A percentile compares a stretch with the other conserved stretches of the same genome.
phyloP scores from a whole-genome alignment of 1,139 yeast species.

The Entelexis sorbosivorans region DNA sequence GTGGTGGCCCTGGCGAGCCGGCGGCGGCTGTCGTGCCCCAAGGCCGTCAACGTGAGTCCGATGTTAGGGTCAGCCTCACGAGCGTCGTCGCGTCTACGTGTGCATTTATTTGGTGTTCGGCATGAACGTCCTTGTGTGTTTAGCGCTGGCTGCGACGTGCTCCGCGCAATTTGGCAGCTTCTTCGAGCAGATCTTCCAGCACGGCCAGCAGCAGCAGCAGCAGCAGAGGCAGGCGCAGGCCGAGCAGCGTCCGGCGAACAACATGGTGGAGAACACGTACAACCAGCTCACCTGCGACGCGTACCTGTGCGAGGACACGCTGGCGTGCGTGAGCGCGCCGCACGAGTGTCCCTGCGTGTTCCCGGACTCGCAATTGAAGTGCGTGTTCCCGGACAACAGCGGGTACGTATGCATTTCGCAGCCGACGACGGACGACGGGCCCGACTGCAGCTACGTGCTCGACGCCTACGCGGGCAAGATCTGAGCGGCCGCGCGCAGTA shows the following conservation, averaged over 20 bases:
- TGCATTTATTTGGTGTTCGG: not conserved
- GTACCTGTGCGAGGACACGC: conserved; percentile 74
- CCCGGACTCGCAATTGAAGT: conserved; percentile 73
- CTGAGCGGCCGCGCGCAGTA: too few relatives aligned
- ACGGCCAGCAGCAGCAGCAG: conserved; percentile 24
- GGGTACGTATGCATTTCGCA: conserved; percentile 67
- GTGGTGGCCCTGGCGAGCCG: too few relatives aligned
- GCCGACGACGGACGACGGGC: conserved; percentile 35
- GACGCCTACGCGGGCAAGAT: conserved; percentile 30
- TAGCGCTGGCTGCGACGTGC: conserved; percentile 8
- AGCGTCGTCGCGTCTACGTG: not conserved
- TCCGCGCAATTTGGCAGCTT: conserved; percentile 23
- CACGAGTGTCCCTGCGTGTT: conserved; percentile 82
- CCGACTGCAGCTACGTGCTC: conserved; percentile 31
- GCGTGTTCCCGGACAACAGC: conserved; percentile 58
- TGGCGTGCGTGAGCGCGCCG: conserved; percentile 58
- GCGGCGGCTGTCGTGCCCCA: too few relatives aligned
- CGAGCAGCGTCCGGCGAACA: conserved; percentile 22
- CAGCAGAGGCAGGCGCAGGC: conserved; percentile 24
- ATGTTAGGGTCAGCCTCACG: not conserved
- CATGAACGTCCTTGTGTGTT: not conserved
- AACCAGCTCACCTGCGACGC: conserved; percentile 25
- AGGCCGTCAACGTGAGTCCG: too few relatives aligned
- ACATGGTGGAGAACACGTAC: conserved; percentile 30
- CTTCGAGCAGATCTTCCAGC: conserved; percentile 32